Evolutionary conservation across 176 grass and related monocot genomes (phyloP), one percentile per base, ranked within the genome.

Genomic region (Rhynchospora pubera): DNA sequence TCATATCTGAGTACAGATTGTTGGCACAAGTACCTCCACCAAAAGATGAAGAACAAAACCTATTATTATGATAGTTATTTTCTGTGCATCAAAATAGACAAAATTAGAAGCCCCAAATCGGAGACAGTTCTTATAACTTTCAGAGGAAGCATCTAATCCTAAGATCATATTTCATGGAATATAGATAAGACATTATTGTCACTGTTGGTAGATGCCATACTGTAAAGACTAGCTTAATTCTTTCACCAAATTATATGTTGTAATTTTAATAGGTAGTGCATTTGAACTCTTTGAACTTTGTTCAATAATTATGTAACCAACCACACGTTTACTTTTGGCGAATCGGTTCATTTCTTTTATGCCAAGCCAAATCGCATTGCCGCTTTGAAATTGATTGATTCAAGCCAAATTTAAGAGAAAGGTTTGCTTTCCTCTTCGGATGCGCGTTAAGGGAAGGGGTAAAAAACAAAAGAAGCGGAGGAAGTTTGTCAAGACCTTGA

Each of bases 341-440:
- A 82, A 82, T 82, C 51, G 58, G 79, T 82, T 82, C 57, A 52
- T 66, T 82, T 65, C 79, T 82, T 82, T 82, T 50, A 23, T 50
- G 8, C 13, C 61, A 66, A 82, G 22, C 44, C 79, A 65, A 66
- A 45, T 50, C 22, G 7, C 32, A 66, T 82, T 82, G 48, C 79
- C 62, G 9, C 79, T 65, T 82, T 66, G 44, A 64, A 65, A 7
- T 82, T 23, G 50, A 82, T 13, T 62, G 3, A 61, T 80, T 23
- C 57, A 82, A 82, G 77, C 8, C 9, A 61, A 26, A 10, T 61
- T 24, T 60, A 79, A 60, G n/a, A 79, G 51, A 43, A 58, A 79
- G 13, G 19, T 58, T 79, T 61, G 11, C 61, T 79, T 58, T 14
- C 34, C 77, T 79, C 34, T 60, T 11, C 34, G 18, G 13, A 6